Conservation (phyloP, 2,329 filamentous ascomycete species). For the Amesomyces nigricolor region DNA sequence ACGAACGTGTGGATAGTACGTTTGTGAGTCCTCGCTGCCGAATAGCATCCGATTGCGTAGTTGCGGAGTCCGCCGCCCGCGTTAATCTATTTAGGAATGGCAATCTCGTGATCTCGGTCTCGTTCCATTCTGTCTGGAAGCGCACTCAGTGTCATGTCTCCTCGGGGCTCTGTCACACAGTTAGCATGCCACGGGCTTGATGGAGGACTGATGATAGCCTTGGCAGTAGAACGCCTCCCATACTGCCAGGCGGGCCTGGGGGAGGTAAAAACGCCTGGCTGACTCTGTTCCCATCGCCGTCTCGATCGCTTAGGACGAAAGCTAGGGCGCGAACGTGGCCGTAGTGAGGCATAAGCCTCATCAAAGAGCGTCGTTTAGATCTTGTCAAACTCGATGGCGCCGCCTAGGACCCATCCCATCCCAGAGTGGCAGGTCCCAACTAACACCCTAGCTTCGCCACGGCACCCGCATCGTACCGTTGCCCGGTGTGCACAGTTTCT, state of each 20-base stretch:
- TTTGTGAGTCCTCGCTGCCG: neutral
- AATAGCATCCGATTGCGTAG: neutral
- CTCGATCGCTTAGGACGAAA: neutral
- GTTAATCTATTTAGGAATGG: slow-evolving; percentile 1
- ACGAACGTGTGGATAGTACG: neutral
- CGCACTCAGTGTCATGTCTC: neutral
- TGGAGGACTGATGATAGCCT: neutral
- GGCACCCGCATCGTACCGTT: slow-evolving; percentile 1
- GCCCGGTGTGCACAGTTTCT: slow-evolving; percentile 12
- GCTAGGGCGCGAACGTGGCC: slow-evolving; percentile 8
- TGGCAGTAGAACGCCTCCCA: slow-evolving; percentile 1
- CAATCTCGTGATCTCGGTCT: neutral
- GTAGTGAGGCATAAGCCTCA: slow-evolving; percentile 8
- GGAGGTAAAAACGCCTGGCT: slow-evolving; percentile 7
- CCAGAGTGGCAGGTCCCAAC: slow-evolving; percentile 4
- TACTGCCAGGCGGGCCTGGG: neutral
- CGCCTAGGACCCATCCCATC: neutral
- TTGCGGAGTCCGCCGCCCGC: neutral
- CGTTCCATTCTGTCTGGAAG: neutral
- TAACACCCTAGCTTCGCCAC: slow-evolving; percentile 1
- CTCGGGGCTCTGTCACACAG: neutral
- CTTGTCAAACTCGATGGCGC: neutral
- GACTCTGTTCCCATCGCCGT: neutral
- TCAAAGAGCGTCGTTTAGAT: neutral
- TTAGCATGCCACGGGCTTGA: too few species aligned